A percentile compares a stretch with the other conserved stretches of the same genome.
Evolutionary conservation across 768 basidiomycete species (phyloP).

Genomic region (Boletus rubropictus): DNA sequence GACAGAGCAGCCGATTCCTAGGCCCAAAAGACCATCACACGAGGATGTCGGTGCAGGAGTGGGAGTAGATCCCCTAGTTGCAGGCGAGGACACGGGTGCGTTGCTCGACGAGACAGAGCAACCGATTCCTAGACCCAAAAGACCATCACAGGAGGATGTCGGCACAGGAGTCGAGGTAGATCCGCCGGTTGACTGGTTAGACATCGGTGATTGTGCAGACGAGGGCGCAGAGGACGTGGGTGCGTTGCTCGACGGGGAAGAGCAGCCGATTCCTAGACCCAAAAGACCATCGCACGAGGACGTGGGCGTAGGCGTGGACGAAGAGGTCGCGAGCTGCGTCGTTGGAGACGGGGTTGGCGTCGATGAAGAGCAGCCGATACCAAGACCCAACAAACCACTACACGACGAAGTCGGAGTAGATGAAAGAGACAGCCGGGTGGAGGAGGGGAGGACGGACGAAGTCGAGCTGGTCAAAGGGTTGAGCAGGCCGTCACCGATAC

Average conservation of each 20-base stretch:
- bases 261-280: neutral
- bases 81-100: too few species aligned
- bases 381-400: slow-evolving; percentile 17
- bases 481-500: neutral
- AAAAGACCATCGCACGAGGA: slow-evolving; percentile 3
- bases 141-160: neutral
- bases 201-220: neutral
- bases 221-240: neutral
- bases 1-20: neutral
- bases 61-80: neutral
- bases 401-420: slow-evolving; percentile 13
- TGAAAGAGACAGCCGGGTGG: slow-evolving; percentile 2
- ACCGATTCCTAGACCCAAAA: neutral
- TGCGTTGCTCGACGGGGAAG: neutral
- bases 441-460: slow-evolving; percentile 11
- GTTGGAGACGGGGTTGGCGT: slow-evolving; percentile 1
- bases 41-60: neutral
- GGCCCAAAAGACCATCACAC: neutral
- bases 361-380: slow-evolving; percentile 13
- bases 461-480: neutral
- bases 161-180: neutral
- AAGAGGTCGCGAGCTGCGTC: neutral
- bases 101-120: neutral
- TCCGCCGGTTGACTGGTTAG: neutral
- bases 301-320: neutral